Base-by-base conservation (phyloP, 2,329 filamentous ascomycete genomes). In the Penicillium sclerotigenum region DNA sequence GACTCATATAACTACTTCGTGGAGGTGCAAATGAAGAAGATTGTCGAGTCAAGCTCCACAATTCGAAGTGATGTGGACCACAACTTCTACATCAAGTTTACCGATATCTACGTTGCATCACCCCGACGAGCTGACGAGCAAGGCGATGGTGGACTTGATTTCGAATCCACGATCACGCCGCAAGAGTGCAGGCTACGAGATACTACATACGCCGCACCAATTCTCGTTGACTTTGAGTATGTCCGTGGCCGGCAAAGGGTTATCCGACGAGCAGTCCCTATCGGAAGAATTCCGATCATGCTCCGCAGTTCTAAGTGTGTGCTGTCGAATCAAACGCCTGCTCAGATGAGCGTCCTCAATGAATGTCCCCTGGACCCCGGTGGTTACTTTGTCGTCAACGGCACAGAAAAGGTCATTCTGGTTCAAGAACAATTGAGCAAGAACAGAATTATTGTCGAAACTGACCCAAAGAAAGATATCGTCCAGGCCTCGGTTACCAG, bases 1-100 rank as follows among this genome's bases (percentile, higher is more conserved):
- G 95, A 99, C 78, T 97, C 94, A 24, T 99, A 95, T 81, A 97
- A 99, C 77, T 96, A 94, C 77, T 97, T 99, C 67, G 89, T 97
- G 64, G 91, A 99, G 66, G 89, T 95, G 54, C 92, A 97, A 71
- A 87, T 99, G 73, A 96, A 96, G 77, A 92, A 97, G 68, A 99
- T 99, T 65, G 88, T 99, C 63, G 87, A 90, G 71, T 90, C 93
- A 49, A 97, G 97, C 72, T 87, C 88, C 47, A 88, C 86, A 38
- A 89, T 99, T 61, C 86, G 89, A 64, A 96, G 92, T 74, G 93
- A 97, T 79, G 89, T 94, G 43, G 91, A 97, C 69, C 89, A 89
- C 61, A 89, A 88, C 63, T 97, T 97, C 72, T 96, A 89, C 80
- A 87, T 97, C 65, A 90, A 94, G 80, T 91, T 95, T 68, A 90